Conservation (phyloP, 2,329 filamentous ascomycete genomes). For the Phaeosphaeria sp. region DNA sequence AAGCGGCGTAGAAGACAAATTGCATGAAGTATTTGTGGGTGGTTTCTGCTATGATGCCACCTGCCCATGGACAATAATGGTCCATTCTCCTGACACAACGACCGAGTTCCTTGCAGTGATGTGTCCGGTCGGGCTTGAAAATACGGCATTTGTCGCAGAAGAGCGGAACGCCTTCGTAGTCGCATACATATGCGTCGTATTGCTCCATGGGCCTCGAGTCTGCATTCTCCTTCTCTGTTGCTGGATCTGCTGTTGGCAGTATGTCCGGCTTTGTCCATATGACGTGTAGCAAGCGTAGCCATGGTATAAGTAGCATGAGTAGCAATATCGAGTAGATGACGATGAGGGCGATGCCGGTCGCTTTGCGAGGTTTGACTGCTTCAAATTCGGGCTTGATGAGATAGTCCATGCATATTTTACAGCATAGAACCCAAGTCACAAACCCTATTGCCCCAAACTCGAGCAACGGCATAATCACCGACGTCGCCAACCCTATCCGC, state of each 20-base stretch:
- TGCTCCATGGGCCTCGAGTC: constrained; percentile 68
- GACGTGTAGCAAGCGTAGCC: constrained; percentile 72
- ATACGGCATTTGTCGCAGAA: constrained; percentile 86
- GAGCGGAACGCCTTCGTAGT: constrained; percentile 77
- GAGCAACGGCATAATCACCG: constrained; percentile 73
- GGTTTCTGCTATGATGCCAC: constrained; percentile 86
- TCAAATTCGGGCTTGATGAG: constrained; percentile 61
- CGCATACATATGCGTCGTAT: constrained; percentile 83
- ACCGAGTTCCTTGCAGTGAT: constrained; percentile 83
- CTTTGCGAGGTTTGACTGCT: constrained; percentile 51
- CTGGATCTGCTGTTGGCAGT: constrained; percentile 64
- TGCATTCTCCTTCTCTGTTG: constrained; percentile 36
- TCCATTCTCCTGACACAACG: constrained; percentile 91
- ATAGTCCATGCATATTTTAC: constrained; percentile 68
- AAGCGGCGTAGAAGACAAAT: constrained; percentile 75
- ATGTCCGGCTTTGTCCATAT: constrained; percentile 77
- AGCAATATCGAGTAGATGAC: constrained; percentile 77
- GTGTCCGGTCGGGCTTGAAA: constrained; percentile 87
- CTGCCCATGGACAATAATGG: constrained; percentile 96
- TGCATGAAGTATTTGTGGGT: constrained; percentile 93
- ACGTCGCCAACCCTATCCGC: constrained; percentile 63
- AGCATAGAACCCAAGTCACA: constrained; percentile 74
- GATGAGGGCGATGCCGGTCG: constrained; percentile 72
- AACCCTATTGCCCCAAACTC: constrained; percentile 72
- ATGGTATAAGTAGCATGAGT: constrained; percentile 69